These are phyloP conservation scores for Aegilops sharonensis DNA, from an alignment of 176 grass and related monocot species.

Conservation along the genomic window DNA sequence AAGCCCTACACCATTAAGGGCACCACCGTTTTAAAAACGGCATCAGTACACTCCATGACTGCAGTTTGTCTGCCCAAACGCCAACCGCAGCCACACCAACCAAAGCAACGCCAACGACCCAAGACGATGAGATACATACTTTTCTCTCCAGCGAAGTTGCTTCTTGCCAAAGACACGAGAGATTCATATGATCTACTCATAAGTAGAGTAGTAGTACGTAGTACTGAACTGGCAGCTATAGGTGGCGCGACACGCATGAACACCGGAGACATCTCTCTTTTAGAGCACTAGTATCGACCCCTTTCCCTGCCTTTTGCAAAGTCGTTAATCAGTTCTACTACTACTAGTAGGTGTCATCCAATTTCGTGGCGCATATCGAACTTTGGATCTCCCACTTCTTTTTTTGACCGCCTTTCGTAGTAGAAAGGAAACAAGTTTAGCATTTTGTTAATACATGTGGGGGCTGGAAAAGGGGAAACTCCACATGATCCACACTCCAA, in stretches of 20 bases:
- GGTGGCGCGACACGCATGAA: slow-evolving; percentile 8
- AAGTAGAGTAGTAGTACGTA: background rate
- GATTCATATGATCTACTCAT: slow-evolving; percentile 32
- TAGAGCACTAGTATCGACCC: background rate
- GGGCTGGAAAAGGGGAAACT: slow-evolving; percentile 19
- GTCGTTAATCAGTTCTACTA: slow-evolving; percentile 4
- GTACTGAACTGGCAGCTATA: too few relatives aligned
- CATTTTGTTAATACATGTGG: background rate
- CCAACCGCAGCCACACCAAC: slow-evolving; percentile 52
- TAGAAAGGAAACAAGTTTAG: slow-evolving; percentile 26
- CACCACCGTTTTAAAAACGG: slow-evolving; percentile 27
- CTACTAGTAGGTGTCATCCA: slow-evolving; percentile 11
- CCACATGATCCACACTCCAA: slow-evolving; percentile 38
- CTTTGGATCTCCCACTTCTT: slow-evolving; percentile 35
- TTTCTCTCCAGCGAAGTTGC: slow-evolving; percentile 9
- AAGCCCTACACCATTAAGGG: slow-evolving; percentile 8
- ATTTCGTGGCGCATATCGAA: background rate
- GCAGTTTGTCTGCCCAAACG: slow-evolving; percentile 48
- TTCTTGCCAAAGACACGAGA: slow-evolving; percentile 48
- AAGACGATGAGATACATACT: background rate
- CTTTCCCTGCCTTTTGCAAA: slow-evolving; percentile 6
- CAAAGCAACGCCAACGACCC: slow-evolving; percentile 35
- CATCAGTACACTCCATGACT: slow-evolving; percentile 35
- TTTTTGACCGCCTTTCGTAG: slow-evolving; percentile 42
- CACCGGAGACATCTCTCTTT: background rate